Evolutionary conservation across 805 yeast species (phyloP), one percentile per base, ranked within the genome.

Genomic region (Debaryomyces maramus): DNA sequence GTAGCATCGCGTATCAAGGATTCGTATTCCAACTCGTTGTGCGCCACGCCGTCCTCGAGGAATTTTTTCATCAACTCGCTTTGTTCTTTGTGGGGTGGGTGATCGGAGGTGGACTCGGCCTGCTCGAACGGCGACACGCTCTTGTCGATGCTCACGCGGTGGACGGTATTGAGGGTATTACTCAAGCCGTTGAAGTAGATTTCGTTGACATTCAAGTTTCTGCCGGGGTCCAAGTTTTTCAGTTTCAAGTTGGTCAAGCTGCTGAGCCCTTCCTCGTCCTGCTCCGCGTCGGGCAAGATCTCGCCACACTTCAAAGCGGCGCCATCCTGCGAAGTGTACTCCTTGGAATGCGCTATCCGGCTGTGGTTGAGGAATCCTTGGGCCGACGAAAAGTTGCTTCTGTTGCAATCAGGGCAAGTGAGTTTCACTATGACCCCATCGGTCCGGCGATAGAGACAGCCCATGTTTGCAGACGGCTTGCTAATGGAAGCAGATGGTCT

Each of bases 281-380:
- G 88, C 48, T 81, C 82, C 11, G 65, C 63, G 15, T 67, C 73
- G 0, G 76, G 77, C 31, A 80, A 55, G 1, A 75, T 67, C 28
- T 72, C 74, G 17, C 88, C 88, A 56, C 88, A 83, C 16, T 70
- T 70, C 46, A 81, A 60, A 0, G 90, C 88, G 2, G 93, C 90
- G 10, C 83, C 75, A 45, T 83, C 88, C 51, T 85, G 91, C 6
- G 84, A 78, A 5, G 82, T 74, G 46, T 76, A 85, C 41, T 81
- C 87, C 40, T 75, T 77, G n/a, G 77, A 65, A 56, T 86, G 95
- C 6, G 89, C 85, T 18, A 83, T 73, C 43, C 93, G 69, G 39
- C 84, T 77, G 58, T 86, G 95, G 56, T 85, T 86, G 26, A 85
- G 71, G 49, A 86, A 84, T 11, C 93, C 93, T 55, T 86, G 93